These are phyloP conservation scores for Cyberlindnera maritima DNA, from an alignment of 805 yeast genomes.

Conservation along the genomic window DNA sequence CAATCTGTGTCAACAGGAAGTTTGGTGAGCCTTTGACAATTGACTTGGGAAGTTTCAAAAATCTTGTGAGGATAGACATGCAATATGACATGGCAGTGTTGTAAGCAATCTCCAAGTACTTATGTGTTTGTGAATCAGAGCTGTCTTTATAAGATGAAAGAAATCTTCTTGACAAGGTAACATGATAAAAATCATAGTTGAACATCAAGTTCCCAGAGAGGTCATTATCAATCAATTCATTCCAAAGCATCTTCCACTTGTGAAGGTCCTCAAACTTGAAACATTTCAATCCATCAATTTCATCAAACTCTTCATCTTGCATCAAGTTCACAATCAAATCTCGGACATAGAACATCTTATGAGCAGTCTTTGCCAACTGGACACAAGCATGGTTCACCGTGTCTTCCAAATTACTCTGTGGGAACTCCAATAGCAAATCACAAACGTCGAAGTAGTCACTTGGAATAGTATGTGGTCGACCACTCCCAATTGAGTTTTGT, in stretches of 20 bases:
- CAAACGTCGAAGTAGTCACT: slow-evolving; percentile 38
- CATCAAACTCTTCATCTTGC: slow-evolving; percentile 20
- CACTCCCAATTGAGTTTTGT: slow-evolving; percentile 48
- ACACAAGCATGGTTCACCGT: slow-evolving; percentile 51
- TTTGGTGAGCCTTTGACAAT: slow-evolving; percentile 55
- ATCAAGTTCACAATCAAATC: slow-evolving; percentile 24
- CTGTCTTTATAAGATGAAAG: slow-evolving; percentile 29
- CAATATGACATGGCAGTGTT: slow-evolving; percentile 45
- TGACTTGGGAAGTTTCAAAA: slow-evolving; percentile 42
- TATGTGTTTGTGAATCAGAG: slow-evolving; percentile 23
- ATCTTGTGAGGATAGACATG: slow-evolving; percentile 42
- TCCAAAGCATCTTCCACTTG: slow-evolving; percentile 48
- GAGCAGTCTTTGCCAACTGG: slow-evolving; percentile 33
- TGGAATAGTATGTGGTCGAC: slow-evolving; percentile 42
- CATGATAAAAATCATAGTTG: slow-evolving; percentile 46
- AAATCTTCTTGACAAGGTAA: slow-evolving; percentile 38
- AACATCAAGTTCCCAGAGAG: slow-evolving; percentile 46
- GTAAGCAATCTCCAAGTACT: slow-evolving; percentile 30
- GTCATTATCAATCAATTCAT: slow-evolving; percentile 43
- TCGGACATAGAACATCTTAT: slow-evolving; percentile 25
- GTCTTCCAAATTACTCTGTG: slow-evolving; percentile 51
- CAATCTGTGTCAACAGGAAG: slow-evolving; percentile 48
- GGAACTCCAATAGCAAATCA: slow-evolving; percentile 43
- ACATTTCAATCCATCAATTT: slow-evolving; percentile 11
- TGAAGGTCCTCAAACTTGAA: slow-evolving; percentile 23